Conservation (phyloP, 148 eudicot species). For the Camellia granthamiana region DNA sequence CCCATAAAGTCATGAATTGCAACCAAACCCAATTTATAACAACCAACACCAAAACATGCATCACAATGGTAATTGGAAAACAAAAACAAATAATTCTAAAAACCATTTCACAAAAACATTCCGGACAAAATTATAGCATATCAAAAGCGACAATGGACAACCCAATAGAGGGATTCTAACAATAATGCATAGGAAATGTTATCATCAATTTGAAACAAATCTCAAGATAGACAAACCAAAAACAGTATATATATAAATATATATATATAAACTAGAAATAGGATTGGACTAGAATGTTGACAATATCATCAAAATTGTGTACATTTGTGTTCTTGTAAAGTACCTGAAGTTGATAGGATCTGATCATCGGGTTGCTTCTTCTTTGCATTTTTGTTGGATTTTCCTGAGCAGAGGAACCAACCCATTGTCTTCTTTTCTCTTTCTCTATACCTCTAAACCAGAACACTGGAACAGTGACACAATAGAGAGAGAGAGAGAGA, state of each 20-base stretch:
- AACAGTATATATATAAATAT: neutral
- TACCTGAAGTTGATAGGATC: slow-evolving; percentile 43
- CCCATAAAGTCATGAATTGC: neutral
- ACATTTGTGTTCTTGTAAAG: neutral
- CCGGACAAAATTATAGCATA: neutral
- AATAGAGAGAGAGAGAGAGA: neutral
- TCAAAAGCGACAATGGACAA: neutral
- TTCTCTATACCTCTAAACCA: slow-evolving; percentile 4
- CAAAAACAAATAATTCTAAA: neutral
- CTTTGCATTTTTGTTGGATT: slow-evolving; percentile 34
- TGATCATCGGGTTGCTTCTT: slow-evolving; percentile 28
- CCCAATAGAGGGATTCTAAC: neutral
- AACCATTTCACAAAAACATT: neutral
- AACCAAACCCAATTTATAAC: neutral
- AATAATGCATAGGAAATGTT: neutral
- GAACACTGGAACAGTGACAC: neutral
- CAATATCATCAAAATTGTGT: neutral
- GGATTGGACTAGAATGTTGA: neutral
- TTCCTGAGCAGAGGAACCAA: slow-evolving; percentile 34
- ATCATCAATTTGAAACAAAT: neutral
- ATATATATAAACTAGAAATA: neutral
- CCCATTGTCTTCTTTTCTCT: slow-evolving; percentile 21
- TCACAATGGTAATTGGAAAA: neutral
- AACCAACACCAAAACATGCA: neutral
- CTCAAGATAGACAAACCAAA: neutral